Percentiles rank a stretch among this genome's conserved stretches.
Conservation (phyloP, 768 basidiomycete genomes). For the Tricholoma sp. region DNA sequence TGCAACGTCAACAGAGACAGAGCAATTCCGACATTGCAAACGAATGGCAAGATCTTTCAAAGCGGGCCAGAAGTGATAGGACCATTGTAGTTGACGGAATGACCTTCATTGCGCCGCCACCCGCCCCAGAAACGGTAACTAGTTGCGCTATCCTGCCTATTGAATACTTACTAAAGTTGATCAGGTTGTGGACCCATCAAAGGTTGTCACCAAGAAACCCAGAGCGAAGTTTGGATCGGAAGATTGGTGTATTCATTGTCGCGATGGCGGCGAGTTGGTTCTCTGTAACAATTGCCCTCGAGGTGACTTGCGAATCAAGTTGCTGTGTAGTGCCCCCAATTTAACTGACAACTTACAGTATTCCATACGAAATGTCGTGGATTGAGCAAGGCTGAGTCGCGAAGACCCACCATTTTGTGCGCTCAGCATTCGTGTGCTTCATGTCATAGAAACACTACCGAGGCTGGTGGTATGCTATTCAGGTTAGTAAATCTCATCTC, state of each 20-base stretch:
- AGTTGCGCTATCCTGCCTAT: background rate
- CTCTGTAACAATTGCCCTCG: constrained; percentile 49
- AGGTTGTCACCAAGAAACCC: constrained; percentile 19
- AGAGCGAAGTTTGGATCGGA: constrained; percentile 41
- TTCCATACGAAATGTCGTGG: constrained; percentile 51
- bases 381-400: constrained; percentile 24
- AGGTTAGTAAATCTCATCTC: constrained; percentile 27
- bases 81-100: constrained; percentile 28
- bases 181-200: background rate
- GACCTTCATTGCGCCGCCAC: constrained; percentile 20
- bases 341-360: constrained; percentile 27
- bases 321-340: background rate
- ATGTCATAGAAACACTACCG: constrained; percentile 39
- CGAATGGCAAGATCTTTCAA: constrained; percentile 43
- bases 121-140: background rate
- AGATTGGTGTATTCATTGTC: constrained; percentile 55
- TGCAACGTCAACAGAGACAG: constrained; percentile 28
- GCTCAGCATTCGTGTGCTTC: constrained; percentile 45
- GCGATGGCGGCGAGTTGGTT: constrained; percentile 52
- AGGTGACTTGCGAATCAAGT: constrained; percentile 28
- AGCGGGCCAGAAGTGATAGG: constrained; percentile 36
- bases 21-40: constrained; percentile 37
- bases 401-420: constrained; percentile 27
- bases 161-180: constrained; percentile 3
- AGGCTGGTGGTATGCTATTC: constrained; percentile 56